These are phyloP conservation scores for Scalesia atractyloides DNA, from an alignment of 129 eudicot species.

Conservation along the genomic window DNA sequence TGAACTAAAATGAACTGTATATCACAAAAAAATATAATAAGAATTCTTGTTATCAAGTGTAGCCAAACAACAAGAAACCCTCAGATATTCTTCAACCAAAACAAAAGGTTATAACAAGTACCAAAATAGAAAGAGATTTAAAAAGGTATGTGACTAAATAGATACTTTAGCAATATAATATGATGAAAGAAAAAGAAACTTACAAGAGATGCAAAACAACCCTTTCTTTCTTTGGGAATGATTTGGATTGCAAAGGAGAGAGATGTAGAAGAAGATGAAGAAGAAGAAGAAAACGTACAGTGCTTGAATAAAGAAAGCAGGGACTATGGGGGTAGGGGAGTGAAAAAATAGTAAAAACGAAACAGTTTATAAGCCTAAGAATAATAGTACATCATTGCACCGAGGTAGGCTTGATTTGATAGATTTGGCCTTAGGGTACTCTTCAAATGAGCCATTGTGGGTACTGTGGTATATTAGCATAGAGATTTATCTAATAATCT, in stretches of 20 bases:
- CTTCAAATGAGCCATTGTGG: not conserved
- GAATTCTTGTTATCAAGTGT: not conserved
- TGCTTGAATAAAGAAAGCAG: conserved; percentile 17
- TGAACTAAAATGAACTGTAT: not conserved
- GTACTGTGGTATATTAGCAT: not conserved
- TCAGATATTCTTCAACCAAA: conserved; percentile 7
- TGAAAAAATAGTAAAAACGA: conserved; percentile 23
- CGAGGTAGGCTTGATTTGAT: conserved; percentile 18
- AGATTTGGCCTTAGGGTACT: conserved; percentile 1
- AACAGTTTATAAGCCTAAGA: conserved; percentile 13
- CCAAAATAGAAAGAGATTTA: conserved; percentile 28
- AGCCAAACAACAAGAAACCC: conserved; percentile 7
- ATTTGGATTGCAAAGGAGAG: conserved; percentile 15
- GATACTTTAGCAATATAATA: not conserved
- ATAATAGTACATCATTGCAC: conserved; percentile 5
- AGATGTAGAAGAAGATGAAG: conserved; percentile 8
- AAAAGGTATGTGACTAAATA: conserved; percentile 17
- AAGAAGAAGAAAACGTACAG: conserved; percentile 7
- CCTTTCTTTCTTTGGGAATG: conserved; percentile 28
- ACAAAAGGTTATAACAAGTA: conserved; percentile 6
- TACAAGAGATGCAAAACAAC: conserved; percentile 18
- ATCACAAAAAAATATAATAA: not conserved
- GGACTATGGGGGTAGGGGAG: not conserved
- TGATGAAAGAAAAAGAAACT: conserved; percentile 24
- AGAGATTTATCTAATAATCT: not conserved